Conservation (phyloP, 192 early-diverging fungal genomes). For the Gryganskiella cystojenkinii region DNA sequence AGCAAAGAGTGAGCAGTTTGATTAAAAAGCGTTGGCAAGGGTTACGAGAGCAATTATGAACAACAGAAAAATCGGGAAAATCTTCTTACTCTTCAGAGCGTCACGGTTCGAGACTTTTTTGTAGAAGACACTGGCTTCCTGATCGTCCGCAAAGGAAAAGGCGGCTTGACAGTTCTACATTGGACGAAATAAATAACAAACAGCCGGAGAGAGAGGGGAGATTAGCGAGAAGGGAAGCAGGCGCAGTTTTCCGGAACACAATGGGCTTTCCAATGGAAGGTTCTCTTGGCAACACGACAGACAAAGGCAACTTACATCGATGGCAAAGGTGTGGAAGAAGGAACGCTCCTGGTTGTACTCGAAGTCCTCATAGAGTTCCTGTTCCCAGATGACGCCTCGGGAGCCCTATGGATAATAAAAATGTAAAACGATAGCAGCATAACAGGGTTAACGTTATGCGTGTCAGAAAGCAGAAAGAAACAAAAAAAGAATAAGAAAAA, state of each 20-base stretch:
- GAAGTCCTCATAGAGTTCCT: conserved; percentile 82
- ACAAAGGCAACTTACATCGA: conserved; percentile 60
- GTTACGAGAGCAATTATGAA: conserved; percentile 30
- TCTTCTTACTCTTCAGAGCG: conserved; percentile 42
- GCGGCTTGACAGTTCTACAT: conserved; percentile 70
- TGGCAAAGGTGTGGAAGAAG: conserved; percentile 78
- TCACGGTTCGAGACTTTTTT: conserved; percentile 70
- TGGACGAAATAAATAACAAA: not conserved
- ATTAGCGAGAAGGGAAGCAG: not conserved
- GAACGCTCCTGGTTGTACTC: conserved; percentile 68
- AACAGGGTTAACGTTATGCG: not conserved
- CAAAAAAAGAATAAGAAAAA: not conserved
- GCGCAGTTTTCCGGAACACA: no score
- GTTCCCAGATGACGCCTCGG: conserved; percentile 80
- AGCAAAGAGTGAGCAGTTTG: conserved; percentile 14
- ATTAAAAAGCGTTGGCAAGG: conserved; percentile 19
- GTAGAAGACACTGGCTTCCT: conserved; percentile 72
- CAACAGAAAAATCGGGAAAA: conserved; percentile 27
- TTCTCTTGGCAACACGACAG: not conserved
- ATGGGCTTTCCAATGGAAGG: no score
- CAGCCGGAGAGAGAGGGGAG: not conserved
- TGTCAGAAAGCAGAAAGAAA: no score
- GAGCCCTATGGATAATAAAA: conserved; percentile 38
- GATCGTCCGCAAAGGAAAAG: conserved; percentile 76
- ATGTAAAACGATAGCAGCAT: conserved; percentile 3